Percentiles rank a stretch among this genome's conserved stretches.
Evolutionary conservation across 1,284 basidiomycete species (phyloP).

Genomic region (Apiotrichum domesticum): DNA sequence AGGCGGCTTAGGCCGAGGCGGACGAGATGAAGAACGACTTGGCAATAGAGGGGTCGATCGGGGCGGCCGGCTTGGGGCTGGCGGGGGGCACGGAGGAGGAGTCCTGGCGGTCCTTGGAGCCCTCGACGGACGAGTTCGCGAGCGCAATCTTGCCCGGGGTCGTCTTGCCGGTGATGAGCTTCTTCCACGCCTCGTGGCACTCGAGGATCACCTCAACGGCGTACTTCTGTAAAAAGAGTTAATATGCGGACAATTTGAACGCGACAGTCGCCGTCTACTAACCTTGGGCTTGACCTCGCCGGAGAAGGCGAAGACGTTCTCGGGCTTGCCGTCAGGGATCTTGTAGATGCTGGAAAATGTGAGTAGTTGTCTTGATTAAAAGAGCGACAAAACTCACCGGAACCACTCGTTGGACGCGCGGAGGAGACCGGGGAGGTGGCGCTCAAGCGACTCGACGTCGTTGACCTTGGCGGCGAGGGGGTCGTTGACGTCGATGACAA

Average conservation of each 20-base stretch:
- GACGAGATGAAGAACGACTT: slow-evolving; percentile 50
- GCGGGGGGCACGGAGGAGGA: slow-evolving; percentile 69
- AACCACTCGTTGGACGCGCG: slow-evolving; percentile 97
- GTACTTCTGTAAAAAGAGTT: slow-evolving; percentile 60
- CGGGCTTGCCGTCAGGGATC: slow-evolving; percentile 92
- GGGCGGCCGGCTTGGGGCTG: slow-evolving; percentile 72
- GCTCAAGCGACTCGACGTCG: slow-evolving; percentile 98
- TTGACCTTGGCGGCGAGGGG: slow-evolving; percentile 95
- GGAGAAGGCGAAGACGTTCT: slow-evolving; percentile 98
- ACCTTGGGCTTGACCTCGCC: slow-evolving; percentile 97
- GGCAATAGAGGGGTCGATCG: slow-evolving; percentile 77
- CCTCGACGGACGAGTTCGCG: slow-evolving; percentile 58
- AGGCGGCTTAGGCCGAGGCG: slow-evolving; percentile 61
- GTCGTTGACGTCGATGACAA: slow-evolving; percentile 95
- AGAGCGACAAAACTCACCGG: slow-evolving; percentile 23
- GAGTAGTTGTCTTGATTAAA: not conserved
- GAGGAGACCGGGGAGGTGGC: slow-evolving; percentile 93
- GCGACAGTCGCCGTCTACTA: not conserved
- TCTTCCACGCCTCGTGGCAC: slow-evolving; percentile 98
- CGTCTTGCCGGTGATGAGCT: slow-evolving; percentile 73
- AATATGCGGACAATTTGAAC: not conserved
- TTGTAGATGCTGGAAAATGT: slow-evolving; percentile 89
- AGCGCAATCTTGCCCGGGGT: slow-evolving; percentile 67
- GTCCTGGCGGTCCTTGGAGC: slow-evolving; percentile 62
- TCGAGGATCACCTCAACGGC: slow-evolving; percentile 98